Evolutionary conservation across 805 yeast species (phyloP).

Genomic region (Pichia ethanolica): DNA sequence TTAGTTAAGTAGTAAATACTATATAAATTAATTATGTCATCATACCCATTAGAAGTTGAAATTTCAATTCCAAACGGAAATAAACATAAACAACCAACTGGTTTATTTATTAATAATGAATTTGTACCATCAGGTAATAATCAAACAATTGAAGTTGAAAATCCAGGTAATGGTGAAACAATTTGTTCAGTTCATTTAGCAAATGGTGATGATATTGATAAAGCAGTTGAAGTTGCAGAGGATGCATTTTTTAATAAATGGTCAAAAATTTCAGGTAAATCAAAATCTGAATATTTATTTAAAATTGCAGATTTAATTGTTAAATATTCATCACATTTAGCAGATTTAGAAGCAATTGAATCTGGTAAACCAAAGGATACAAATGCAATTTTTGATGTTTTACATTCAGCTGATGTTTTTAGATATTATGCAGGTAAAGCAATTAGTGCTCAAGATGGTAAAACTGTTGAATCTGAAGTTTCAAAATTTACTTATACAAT

Average conservation of each 20-base stretch:
- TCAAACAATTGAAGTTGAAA: slow-evolving; percentile 49
- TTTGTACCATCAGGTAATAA: slow-evolving; percentile 47
- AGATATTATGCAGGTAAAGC: slow-evolving; percentile 72
- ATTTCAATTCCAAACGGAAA: slow-evolving; percentile 44
- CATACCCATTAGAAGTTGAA: slow-evolving; percentile 12
- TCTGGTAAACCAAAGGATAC: slow-evolving; percentile 49
- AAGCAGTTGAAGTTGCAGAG: slow-evolving; percentile 46
- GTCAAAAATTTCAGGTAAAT: slow-evolving; percentile 39
- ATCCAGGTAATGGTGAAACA: slow-evolving; percentile 49
- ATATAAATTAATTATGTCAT: too few relatives aligned
- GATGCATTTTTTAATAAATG: slow-evolving; percentile 42
- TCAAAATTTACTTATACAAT: slow-evolving; percentile 55
- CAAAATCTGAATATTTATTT: slow-evolving; percentile 37
- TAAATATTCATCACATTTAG: slow-evolving; percentile 41
- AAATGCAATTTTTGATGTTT: slow-evolving; percentile 54
- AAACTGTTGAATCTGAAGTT: slow-evolving; percentile 51
- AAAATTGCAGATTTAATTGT: slow-evolving; percentile 45
- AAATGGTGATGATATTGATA: slow-evolving; percentile 42
- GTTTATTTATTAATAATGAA: slow-evolving; percentile 83
- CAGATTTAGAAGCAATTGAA: slow-evolving; percentile 52
- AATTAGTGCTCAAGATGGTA: slow-evolving; percentile 55
- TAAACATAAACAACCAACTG: slow-evolving; percentile 62
- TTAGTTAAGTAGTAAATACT: too few relatives aligned
- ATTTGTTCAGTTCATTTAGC: slow-evolving; percentile 48
- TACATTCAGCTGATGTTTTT: slow-evolving; percentile 47